Evolutionary conservation across 768 basidiomycete genomes (phyloP), one percentile per base, ranked within the genome.

Genomic region (Amanita rubescens): DNA sequence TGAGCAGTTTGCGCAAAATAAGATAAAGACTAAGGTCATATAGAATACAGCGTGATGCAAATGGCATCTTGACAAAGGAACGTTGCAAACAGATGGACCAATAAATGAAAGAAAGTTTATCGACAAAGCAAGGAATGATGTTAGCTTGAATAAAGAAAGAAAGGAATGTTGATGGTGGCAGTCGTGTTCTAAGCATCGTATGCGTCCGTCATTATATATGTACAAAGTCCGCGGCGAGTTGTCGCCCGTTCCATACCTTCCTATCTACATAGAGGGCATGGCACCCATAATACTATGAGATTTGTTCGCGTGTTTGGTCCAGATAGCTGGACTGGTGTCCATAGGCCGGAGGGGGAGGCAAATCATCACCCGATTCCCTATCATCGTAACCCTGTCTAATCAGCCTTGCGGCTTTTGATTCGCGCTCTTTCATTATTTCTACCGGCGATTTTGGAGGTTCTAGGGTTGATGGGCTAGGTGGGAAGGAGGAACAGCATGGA

Each of bases 391-490:
- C 54, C 30, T 55, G 19, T 14, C 54, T 49, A 15, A 49, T 55
- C 44, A 53, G 27, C 34, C 52, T 45, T 42, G 52, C 52, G 20
- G 52, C 52, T 10, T 34, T 34, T 17, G 52, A 53, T 38, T 53
- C 52, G 12, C 43, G 52, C n/a, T 53, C 52, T 35, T 53, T 53
- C 52, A 53, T 53, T 24, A 53, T 22, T 24, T 46, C 27, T 8
- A 35, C 52, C 5, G 52, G 52, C 14, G 52, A 53, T 15, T 53
- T 53, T 20, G 52, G 52, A 8, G 41, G 38, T 24, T 51, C 51
- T 17, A 43, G 25, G 15, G 52, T 32, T 3, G 34, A 24, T 10
- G 67, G 62, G 3, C 65, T 61, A 6, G 70, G 67, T 0, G 60
- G 43, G 25, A 66, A 60, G 19, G 47, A 35, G 2, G 20, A 20